Base-by-base conservation (phyloP, 805 yeast species). In the Spathaspora hagerdaliae region DNA sequence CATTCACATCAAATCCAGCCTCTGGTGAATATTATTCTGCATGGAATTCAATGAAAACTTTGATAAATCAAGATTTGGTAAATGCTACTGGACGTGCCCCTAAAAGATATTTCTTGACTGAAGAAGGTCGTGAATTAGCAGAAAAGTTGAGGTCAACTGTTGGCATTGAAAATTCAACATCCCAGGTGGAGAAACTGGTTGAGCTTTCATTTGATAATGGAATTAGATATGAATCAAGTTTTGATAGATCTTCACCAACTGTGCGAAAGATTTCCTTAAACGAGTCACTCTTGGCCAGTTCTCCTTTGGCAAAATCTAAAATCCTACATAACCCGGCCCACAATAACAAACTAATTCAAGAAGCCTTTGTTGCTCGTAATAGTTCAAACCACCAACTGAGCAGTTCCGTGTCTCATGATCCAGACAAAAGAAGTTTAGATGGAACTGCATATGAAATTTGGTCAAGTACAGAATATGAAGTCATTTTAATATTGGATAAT, bases 401-500 rank as follows among this genome's bases (percentile, higher is more conserved):
- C n/a, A 15, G 27, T 31, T 6, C 19, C 31, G 6, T 2, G 19
- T 35, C 27, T 15, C 73, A 68, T 45, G 68, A 69, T 42, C 41
- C 49, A 3, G 44, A 31, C 3, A 55, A 60, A 31, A 51, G 56
- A 33, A 46, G 51, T 0, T 58, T 52, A 24, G 51, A 50, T 37
- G 63, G 57, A 12, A 56, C 55, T 12, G 52, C 61, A 3, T 78
- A 77, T 52, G 71, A 69, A 15, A 58, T 70, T 1, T 94, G 98
- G 98, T 61, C 69, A 5, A 65, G 75, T 0, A 82, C 77, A 0
- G 67, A 76, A 2, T 91, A 70, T 58, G 82, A 78, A 1, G 65
- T 92, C 2, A 64, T 74, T 15, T 72, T 91, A 26, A 52, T 87
- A 2, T 63, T 92, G 4, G 99, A 92, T 60, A 87, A 81, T 54